These are phyloP conservation scores for Exophiala spinifera DNA, from an alignment of 2,329 filamentous ascomycete species.

Conservation along the genomic window DNA sequence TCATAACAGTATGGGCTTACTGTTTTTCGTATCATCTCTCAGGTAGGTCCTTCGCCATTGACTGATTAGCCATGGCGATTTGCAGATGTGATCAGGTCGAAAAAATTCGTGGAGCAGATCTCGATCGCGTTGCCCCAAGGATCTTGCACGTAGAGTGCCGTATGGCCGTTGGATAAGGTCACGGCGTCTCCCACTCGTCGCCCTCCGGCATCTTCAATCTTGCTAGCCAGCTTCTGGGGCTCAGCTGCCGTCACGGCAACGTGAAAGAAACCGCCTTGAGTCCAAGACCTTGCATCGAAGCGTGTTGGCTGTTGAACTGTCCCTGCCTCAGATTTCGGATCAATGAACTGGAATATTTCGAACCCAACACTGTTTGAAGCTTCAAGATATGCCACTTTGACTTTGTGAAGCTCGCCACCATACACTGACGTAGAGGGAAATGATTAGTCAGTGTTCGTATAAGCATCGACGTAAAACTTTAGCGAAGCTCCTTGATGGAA, in stretches of 20 bases:
- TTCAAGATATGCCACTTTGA: conserved; percentile 10
- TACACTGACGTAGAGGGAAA: too few relatives aligned
- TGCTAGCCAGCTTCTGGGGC: not conserved
- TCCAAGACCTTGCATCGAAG: not conserved
- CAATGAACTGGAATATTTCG: conserved; percentile 14
- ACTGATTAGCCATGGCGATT: too few relatives aligned
- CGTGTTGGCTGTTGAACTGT: not conserved
- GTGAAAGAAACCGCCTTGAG: conserved; percentile 11
- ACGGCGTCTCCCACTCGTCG: conserved; percentile 3
- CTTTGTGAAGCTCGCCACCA: not conserved
- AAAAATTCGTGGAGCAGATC: not conserved
- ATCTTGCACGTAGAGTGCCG: conserved; percentile 7
- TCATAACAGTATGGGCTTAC: too few relatives aligned
- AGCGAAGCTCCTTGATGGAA: too few relatives aligned
- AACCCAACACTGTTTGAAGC: conserved; percentile 1
- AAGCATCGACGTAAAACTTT: too few relatives aligned
- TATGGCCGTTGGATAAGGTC: not conserved
- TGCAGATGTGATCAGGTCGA: too few relatives aligned
- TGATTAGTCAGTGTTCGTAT: too few relatives aligned
- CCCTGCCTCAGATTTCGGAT: not conserved
- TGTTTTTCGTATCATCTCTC: too few relatives aligned
- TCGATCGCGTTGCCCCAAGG: conserved; percentile 15
- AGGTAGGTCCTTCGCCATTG: too few relatives aligned
- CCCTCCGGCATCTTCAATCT: not conserved
- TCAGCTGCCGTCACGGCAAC: conserved; percentile 8